phyloP scores from a whole-genome alignment of 208 protist genomes.

The Leishmania turanica region DNA sequence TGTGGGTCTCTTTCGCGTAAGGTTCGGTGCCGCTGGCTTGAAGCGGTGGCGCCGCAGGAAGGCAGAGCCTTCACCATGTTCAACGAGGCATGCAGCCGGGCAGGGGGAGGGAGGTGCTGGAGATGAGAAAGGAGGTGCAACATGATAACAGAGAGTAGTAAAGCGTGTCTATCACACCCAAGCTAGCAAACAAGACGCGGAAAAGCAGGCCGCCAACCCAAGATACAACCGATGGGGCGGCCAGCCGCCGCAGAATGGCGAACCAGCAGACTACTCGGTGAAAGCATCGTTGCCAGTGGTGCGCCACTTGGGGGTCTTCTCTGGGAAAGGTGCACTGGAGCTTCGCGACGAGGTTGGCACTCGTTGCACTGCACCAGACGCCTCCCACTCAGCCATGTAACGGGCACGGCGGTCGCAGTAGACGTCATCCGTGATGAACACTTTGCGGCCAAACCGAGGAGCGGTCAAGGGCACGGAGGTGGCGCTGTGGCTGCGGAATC shows the following conservation, averaged over 20 bases:
- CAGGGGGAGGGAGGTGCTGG: neutral
- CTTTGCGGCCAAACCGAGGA: conserved; percentile 61
- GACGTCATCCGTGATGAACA: conserved; percentile 83
- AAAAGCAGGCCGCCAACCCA: neutral
- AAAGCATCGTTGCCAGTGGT: conserved; percentile 19
- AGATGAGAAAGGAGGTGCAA: neutral
- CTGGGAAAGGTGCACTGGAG: conserved; percentile 65
- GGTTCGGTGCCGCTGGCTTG: neutral
- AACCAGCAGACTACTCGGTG: neutral
- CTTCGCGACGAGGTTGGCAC: conserved; percentile 43
- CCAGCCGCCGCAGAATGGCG: neutral
- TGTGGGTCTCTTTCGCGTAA: neutral
- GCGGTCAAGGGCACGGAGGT: conserved; percentile 8
- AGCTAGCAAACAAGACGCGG: no score
- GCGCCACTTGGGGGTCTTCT: conserved; percentile 68
- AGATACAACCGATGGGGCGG: neutral
- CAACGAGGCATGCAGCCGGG: neutral
- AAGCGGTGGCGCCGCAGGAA: conserved; percentile 2
- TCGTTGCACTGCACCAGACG: conserved; percentile 44
- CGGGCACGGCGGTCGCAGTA: conserved; percentile 59
- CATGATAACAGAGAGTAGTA: neutral
- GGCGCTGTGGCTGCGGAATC: conserved; percentile 17
- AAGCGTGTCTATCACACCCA: neutral
- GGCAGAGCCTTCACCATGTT: neutral
- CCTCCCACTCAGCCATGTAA: conserved; percentile 66